Conservation (phyloP, 139 green algal genomes). For the Eudorina sp. region DNA sequence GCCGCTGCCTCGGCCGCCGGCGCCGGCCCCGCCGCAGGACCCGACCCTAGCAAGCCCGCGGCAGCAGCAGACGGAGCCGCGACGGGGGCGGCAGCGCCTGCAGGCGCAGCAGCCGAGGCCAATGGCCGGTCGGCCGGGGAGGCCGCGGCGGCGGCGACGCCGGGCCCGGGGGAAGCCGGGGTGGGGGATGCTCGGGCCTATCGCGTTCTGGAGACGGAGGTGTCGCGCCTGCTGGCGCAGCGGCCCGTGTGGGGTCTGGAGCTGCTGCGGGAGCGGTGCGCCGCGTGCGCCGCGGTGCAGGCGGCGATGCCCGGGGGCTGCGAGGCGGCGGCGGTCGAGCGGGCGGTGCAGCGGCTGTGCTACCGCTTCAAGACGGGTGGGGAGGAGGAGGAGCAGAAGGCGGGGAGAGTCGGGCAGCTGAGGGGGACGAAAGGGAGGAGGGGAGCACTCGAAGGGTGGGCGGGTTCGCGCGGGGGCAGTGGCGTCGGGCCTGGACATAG, state of each 20-base stretch:
- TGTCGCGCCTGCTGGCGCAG: constrained; percentile 8
- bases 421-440: no score
- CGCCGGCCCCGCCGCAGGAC: background rate
- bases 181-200: background rate
- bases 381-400: background rate
- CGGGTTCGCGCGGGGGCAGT: no score
- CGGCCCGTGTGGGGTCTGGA: constrained; percentile 47
- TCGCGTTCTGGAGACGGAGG: constrained; percentile 9
- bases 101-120: background rate
- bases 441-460: no score
- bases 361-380: constrained; percentile 57
- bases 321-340: constrained; percentile 21
- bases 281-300: background rate
- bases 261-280: constrained; percentile 31
- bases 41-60: background rate
- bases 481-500: no score
- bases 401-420: background rate
- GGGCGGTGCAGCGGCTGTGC: constrained; percentile 41
- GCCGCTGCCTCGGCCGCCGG: background rate
- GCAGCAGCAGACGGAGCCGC: background rate
- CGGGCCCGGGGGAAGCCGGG: background rate
- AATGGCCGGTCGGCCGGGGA: background rate
- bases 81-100: background rate
- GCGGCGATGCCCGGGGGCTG: background rate
- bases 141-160: background rate